Base-by-base conservation (phyloP, 1,139 yeast species). In the Suzukiozyma palmioleophila region DNA sequence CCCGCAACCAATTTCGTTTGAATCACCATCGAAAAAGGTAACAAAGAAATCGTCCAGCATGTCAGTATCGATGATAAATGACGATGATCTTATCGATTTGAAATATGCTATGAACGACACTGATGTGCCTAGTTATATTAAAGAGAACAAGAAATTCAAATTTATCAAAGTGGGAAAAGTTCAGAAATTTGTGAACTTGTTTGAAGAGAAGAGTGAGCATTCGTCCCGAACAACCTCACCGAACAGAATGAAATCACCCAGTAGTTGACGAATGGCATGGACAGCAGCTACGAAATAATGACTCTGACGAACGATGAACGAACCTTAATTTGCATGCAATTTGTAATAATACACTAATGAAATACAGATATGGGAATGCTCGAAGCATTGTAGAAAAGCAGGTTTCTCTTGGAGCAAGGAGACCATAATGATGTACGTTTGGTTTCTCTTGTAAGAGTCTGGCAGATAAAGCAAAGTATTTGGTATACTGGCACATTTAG, bases 81-180 rank as follows among this genome's bases (percentile, higher is more conserved):
- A 50, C 26, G 58, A 56, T 32, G 51, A 49, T 27, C 39, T 40
- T 31, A 39, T 43, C 14, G 69, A 59, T 6, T 51, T 66, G 39
- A 61, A 62, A 33, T 64, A 54, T 47, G 70, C 70, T 5, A 65
- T 56, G 47, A 53, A 57, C 34, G 55, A 59, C 37, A 50, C 61
- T 2, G 47, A 57, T 22, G 66, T 66, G 8, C 76, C 76, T 8
- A 53, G 62, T 2, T 70, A 60, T 45, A 69, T 71, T 39, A 69
- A 67, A 49, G 61, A 64, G 33, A 68, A 70, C 49, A 69, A 66
- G 47, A 70, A 70, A 48, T 71, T 69, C 56, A 69, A 67, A 48
- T 70, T 64, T 45, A 71, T 71, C 43, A 70, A 69, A 49, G 73
- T 71, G 12, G 77, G 77, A 2, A 71, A 71, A 47, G 77, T 71